Evolutionary conservation across 2,329 filamentous ascomycete genomes (phyloP).

Genomic region (Magnaporthiopsis poae): DNA sequence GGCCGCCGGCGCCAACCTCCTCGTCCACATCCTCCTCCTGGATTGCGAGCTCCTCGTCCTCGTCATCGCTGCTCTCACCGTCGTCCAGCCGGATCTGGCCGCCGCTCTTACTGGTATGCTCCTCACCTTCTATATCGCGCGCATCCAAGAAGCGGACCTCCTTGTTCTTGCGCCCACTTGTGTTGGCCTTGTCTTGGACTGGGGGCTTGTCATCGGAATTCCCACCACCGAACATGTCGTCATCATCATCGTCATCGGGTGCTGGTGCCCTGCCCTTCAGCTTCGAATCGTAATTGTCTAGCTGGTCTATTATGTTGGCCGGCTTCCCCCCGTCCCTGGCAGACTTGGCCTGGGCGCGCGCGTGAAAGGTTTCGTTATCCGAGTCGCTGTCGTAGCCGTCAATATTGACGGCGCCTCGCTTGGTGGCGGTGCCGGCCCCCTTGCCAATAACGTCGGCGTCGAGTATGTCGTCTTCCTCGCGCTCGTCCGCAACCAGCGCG

Average conservation of each 20-base stretch:
- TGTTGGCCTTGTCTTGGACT: constrained; percentile 13
- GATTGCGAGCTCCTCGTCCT: constrained; percentile 65
- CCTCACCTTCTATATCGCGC: constrained; percentile 67
- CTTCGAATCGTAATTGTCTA: constrained; percentile 44
- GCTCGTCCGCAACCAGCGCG: constrained; percentile 72
- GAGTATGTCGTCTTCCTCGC: constrained; percentile 62
- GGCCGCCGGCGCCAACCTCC: constrained; percentile 78
- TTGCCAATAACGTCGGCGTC: constrained; percentile 89
- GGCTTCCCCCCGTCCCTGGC: constrained; percentile 24
- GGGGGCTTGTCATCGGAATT: constrained; percentile 41
- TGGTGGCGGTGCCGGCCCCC: constrained; percentile 59
- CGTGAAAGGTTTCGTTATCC: constrained; percentile 78
- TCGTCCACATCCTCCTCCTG: constrained; percentile 71
- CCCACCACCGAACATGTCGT: constrained; percentile 68
- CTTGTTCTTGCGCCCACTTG: constrained; percentile 49
- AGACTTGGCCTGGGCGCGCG: constrained; percentile 54
- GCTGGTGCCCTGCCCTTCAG: constrained; percentile 21
- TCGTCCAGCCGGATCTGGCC: constrained; percentile 57
- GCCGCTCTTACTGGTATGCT: constrained; percentile 60
- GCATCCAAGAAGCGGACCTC: constrained; percentile 51
- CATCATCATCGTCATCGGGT: constrained; percentile 40
- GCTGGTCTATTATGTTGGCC: constrained; percentile 40
- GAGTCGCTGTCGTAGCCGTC: constrained; percentile 96
- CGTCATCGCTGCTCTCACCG: constrained; percentile 48
- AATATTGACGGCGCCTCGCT: constrained; percentile 88